These are phyloP conservation scores for Immersiella caudata DNA, from an alignment of 495 filamentous ascomycete species.

Conservation along the genomic window DNA sequence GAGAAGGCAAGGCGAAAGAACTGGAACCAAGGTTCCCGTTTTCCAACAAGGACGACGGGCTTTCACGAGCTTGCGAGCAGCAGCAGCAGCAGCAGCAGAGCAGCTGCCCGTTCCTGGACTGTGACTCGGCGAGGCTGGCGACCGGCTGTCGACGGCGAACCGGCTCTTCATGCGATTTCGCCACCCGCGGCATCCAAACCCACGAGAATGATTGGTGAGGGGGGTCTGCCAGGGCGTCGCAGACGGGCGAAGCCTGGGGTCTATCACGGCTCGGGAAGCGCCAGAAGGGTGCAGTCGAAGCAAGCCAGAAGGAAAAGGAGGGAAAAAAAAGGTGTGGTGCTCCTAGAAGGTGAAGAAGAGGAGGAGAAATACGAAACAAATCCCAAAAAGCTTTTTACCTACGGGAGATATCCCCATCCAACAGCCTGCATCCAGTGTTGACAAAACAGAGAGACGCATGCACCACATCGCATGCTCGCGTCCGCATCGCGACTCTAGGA, in stretches of 20 bases:
- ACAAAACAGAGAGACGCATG: neutral
- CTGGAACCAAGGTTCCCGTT: neutral
- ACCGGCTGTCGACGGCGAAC: conserved; percentile 36
- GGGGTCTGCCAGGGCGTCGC: conserved; percentile 8
- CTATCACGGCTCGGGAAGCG: neutral
- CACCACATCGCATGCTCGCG: neutral
- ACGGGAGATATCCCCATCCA: conserved; percentile 12
- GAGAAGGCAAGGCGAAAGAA: neutral
- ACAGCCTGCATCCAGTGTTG: conserved; percentile 8
- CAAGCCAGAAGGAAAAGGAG: neutral
- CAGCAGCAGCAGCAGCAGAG: neutral
- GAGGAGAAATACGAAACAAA: conserved; percentile 1
- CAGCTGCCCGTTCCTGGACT: conserved; percentile 5
- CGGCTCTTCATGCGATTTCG: conserved; percentile 21
- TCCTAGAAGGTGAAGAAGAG: conserved; percentile 7
- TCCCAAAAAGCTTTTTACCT: neutral
- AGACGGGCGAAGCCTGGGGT: conserved; percentile 14
- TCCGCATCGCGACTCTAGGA: neutral
- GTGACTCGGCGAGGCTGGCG: conserved; percentile 31
- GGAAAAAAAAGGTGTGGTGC: conserved; percentile 13
- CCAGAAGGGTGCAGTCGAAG: neutral
- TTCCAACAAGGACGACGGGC: neutral
- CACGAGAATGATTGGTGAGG: conserved; percentile 17
- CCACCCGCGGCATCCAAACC: conserved; percentile 21
- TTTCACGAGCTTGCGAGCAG: neutral